phyloP scores from a whole-genome alignment of 2,329 filamentous ascomycete species.

The Phialophora verrucosa region DNA sequence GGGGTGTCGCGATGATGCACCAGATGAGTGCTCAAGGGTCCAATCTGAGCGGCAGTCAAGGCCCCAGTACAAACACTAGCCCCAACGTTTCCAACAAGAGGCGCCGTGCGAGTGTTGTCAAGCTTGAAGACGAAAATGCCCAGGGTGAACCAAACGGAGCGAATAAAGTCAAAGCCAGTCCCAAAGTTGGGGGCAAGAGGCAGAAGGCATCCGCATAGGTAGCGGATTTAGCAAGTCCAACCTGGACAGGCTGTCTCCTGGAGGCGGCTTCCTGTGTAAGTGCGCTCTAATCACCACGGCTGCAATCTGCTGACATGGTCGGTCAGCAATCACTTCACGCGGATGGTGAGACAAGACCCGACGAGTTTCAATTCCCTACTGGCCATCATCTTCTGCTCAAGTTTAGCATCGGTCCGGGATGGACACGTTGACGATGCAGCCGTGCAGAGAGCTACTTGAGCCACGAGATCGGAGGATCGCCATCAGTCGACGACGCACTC shows the following conservation, averaged over 20 bases:
- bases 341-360: neutral
- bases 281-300: neutral
- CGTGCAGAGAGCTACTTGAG: neutral
- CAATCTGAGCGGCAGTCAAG: constrained; percentile 56
- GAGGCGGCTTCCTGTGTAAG: neutral
- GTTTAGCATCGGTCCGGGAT: neutral
- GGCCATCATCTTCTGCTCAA: neutral
- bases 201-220: constrained; percentile 48
- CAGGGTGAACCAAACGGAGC: constrained; percentile 53
- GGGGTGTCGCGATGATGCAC: constrained; percentile 60
- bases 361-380: neutral
- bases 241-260: neutral
- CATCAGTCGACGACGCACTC: neutral
- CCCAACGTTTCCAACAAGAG: constrained; percentile 65
- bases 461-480: neutral
- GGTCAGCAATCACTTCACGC: neutral
- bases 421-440: neutral
- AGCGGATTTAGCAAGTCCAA: neutral
- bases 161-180: constrained; percentile 55
- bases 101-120: constrained; percentile 64
- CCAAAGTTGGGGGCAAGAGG: constrained; percentile 53
- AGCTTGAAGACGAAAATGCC: constrained; percentile 62
- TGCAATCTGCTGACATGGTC: neutral
- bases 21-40: constrained; percentile 63
- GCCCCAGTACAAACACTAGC: constrained; percentile 66